Conservation (phyloP, 345 rosid species). For the Brassica napus region DNA sequence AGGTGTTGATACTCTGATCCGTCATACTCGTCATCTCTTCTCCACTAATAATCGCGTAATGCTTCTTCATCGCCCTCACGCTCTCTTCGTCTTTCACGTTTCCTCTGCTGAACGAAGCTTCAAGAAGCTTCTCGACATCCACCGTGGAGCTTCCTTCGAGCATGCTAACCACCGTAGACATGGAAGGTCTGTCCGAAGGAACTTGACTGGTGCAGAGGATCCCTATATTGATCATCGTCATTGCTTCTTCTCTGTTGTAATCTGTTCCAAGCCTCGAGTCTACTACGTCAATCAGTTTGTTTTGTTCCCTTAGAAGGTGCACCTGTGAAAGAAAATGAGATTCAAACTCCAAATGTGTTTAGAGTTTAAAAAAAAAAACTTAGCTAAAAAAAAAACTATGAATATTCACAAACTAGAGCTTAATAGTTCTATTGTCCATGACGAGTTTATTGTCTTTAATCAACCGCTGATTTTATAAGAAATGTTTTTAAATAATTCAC, state of each 20-base stretch:
- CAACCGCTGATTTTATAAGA: too few species aligned
- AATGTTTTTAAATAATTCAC: too few species aligned
- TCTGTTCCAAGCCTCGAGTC: slow-evolving; percentile 50
- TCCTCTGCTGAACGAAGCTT: slow-evolving; percentile 35
- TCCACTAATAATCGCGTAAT: slow-evolving; percentile 18
- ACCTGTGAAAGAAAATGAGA: neutral
- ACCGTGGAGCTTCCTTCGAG: slow-evolving; percentile 50
- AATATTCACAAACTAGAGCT: too few species aligned
- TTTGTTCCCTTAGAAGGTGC: slow-evolving; percentile 40
- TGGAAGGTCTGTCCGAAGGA: slow-evolving; percentile 41
- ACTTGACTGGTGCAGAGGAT: slow-evolving; percentile 47
- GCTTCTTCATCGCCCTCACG: slow-evolving; percentile 40
- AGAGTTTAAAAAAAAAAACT: too few species aligned
- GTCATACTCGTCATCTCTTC: slow-evolving; percentile 17
- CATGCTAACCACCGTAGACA: slow-evolving; percentile 64
- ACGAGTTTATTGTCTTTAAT: too few species aligned
- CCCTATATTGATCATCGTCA: slow-evolving; percentile 24
- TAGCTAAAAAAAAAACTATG: too few species aligned
- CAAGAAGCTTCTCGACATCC: slow-evolving; percentile 35
- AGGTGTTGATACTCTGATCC: slow-evolving; percentile 15
- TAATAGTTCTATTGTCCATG: too few species aligned
- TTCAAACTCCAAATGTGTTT: too few species aligned
- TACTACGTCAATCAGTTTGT: slow-evolving; percentile 41
- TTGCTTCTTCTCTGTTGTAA: slow-evolving; percentile 47
- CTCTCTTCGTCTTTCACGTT: slow-evolving; percentile 14